Evolutionary conservation across 2,329 filamentous ascomycete species (phyloP), one percentile per base, ranked within the genome.

Genomic region (Colletotrichum sansevieriae): DNA sequence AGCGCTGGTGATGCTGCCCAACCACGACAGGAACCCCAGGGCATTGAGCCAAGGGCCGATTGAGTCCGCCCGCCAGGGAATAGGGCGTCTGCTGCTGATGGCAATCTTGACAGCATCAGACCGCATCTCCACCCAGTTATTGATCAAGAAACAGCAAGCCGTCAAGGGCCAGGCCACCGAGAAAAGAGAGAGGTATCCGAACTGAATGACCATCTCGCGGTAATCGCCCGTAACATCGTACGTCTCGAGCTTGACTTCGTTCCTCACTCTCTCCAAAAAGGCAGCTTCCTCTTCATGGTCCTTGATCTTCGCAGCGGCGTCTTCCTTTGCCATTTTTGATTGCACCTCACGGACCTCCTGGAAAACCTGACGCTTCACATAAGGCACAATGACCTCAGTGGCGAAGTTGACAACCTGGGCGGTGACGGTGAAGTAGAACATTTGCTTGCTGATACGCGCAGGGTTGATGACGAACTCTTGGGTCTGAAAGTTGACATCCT

Each of bases 111-210:
- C 87, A 2, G 95, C 95, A 76, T 99, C 96, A 0, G 93, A 93
- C 47, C 96, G 92, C 44, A 98, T 87, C 78, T 98, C 96, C 65
- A 99, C 83, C 94, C 95, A 98, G 82, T 98, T 97, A 82, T 98
- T 98, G 79, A 96, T 83, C 12, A 98, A 83, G 82, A 98, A 98
- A 1, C 92, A 95, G 65, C 94, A 86, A 2, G 92, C 91, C 0
- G 95, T 95, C n/a, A 98, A 83, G 0, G 96, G 96, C 96, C 96
- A 99, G 63, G 97, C 90, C 2, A 96, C 92, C 0, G 93, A 96
- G 79, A 98, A 98, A 10, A 98, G 86, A 0, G 92, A 91, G 0
- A 99, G 85, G 77, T 98, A 98, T 35, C 95, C 88, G 73, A 90
- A 92, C 74, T 96, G 93, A 70, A 97, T 89, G 33, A 94, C 89